Evolutionary conservation across 371 early-diverging fungal species (phyloP), one percentile per base, ranked within the genome.

Genomic region (Smittium culicis): DNA sequence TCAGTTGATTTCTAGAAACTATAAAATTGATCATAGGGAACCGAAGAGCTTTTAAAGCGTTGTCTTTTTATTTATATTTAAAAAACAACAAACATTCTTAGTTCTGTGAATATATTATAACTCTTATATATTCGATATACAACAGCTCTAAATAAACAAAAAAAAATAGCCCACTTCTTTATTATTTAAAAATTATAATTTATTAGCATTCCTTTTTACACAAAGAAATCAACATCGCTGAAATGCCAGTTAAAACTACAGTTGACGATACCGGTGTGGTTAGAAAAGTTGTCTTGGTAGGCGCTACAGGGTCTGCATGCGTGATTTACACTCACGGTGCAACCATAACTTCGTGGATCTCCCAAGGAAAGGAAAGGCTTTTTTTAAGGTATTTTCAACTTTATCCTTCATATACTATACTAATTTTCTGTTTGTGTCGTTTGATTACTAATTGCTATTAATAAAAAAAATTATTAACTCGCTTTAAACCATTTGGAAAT

Each of bases 311-410:
- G 14, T 64, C 65, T 16, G 34, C 35, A 64, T 29, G 20, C n/a
- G 71, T 73, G 66, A 56, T 80, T 34, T 69, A 80, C 69, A 54
- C 70, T 25, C 77, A 68, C 29, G 81, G 81, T 0, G 81, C 81
- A 25, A 81, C 81, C 0, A 70, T 81, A 58, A 81, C 78, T 1
- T 81, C 81, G 28, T 81, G 81, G 81, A 70, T 70, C 55, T 68
- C 77, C 54, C 45, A 59, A 33, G 81, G 76, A 34, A 55, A 69
- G 35, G 82, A 81, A 66, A 69, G 71, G 59, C 72, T 81, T 58
- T 80, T 81, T 33, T 67, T 81, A 56, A 65, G 66, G 66, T 65
- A 65, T 16, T 5, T n/a, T n/a, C n/a, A n/a, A 59, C 16, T n/a
- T 11, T 59, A 5, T 31, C 69, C 66, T 64, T 72, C 25, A 20